phyloP scores from a whole-genome alignment of 306 rosid species.

The Glycine soja region DNA sequence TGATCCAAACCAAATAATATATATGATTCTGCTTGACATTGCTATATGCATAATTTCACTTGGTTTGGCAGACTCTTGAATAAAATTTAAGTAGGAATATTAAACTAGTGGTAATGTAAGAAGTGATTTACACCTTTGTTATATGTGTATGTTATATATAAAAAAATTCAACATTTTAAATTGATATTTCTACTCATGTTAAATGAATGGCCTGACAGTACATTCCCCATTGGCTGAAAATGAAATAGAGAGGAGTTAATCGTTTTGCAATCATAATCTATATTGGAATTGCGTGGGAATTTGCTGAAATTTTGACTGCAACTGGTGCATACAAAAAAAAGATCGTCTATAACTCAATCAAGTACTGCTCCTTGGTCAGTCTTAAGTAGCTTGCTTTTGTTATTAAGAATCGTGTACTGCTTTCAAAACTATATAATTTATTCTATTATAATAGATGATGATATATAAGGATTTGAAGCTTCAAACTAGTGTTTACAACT shows the following conservation, averaged over 20 bases:
- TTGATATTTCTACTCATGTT: constrained; percentile 30
- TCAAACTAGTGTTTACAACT: background rate
- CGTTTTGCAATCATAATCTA: constrained; percentile 70
- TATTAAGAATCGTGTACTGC: constrained; percentile 13
- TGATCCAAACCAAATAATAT: background rate
- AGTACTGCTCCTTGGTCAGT: constrained; percentile 86
- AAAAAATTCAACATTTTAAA: background rate
- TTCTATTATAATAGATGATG: background rate
- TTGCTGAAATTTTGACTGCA: constrained; percentile 78
- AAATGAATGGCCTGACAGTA: constrained; percentile 65
- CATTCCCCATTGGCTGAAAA: constrained; percentile 51
- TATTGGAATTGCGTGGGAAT: constrained; percentile 70
- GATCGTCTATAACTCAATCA: constrained; percentile 65
- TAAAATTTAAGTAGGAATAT: background rate
- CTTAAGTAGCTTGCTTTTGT: constrained; percentile 13
- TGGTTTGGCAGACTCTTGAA: background rate
- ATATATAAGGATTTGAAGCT: constrained; percentile 11
- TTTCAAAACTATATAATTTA: constrained; percentile 7
- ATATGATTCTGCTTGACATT: constrained; percentile 18
- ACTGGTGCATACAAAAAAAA: constrained; percentile 78
- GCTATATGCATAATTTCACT: constrained; percentile 32
- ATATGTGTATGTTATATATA: background rate
- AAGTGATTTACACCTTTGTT: background rate
- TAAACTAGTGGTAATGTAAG: background rate
- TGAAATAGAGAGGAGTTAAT: constrained; percentile 51